Evolutionary conservation across 1,284 basidiomycete species (phyloP), one percentile per base, ranked within the genome.

Genomic region (Ustilago crameri): DNA sequence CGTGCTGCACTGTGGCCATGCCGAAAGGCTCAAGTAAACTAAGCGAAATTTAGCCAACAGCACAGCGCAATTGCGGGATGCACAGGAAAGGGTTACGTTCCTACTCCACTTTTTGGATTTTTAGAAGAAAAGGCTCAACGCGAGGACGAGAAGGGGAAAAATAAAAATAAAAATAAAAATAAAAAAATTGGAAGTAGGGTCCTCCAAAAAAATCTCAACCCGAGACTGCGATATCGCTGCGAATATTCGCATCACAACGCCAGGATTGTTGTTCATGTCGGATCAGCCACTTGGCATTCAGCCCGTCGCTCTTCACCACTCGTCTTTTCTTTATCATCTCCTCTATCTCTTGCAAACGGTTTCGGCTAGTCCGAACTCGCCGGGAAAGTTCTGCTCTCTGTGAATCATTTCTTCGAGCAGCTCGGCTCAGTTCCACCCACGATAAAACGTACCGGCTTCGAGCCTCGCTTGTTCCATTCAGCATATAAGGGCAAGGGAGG

Each of bases 21-120:
- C 17, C n/a, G 14, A 17, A 17, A 9, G 9, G n/a, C 35, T n/a
- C n/a, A n/a, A n/a, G n/a, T n/a, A n/a, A n/a, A n/a, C n/a, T n/a
- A n/a, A n/a, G n/a, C n/a, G n/a, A 17, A n/a, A 8, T 5, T 17
- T 37, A 9, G 35, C 35, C 35, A 15, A 37, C 35, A 37, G 35
- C 30, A 30, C 5, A 15, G 35, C 35, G 8, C 35, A 37, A 15
- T 37, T n/a, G 14, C 35, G 9, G 7, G 30, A 12, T 12, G 30
- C 30, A 30, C 30, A 12, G 30, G n/a, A 5, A 30, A 30, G 7
- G 7, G 30, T 12, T 5, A 37, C 9, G 35, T 37, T 44, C n/a
- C 44, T 43, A n/a, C 51, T 44, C 23, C 42, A 52, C 41, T 40
- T 38, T 37, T 37, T 18, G 8, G 24, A 23, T 44, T 30, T 45